These are phyloP conservation scores for Plasmopara halstedii DNA, from an alignment of 352 stramenopile species.

Conservation along the genomic window DNA sequence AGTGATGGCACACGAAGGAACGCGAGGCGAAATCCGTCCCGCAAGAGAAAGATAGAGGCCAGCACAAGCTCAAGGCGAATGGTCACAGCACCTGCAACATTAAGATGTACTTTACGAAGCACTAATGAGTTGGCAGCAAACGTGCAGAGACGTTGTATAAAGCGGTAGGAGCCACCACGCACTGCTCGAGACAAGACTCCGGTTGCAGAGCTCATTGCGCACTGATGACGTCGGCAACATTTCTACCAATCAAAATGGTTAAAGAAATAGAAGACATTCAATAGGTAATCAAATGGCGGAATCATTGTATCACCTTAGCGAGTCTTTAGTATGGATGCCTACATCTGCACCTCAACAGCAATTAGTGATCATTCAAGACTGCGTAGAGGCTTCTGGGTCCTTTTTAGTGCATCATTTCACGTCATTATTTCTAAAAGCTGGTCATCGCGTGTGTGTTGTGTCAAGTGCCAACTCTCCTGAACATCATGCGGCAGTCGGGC, in stretches of 20 bases:
- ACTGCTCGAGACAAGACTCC: slow-evolving; percentile 41
- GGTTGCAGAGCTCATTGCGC: slow-evolving; percentile 12
- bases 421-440: slow-evolving; percentile 61
- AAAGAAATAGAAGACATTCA: no score
- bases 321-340: slow-evolving; percentile 46
- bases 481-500: slow-evolving; percentile 53
- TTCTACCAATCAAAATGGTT: no score
- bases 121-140: slow-evolving; percentile 83
- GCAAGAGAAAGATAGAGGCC: slow-evolving; percentile 85
- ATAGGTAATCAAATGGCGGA: slow-evolving; percentile 59
- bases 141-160: slow-evolving; percentile 78
- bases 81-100: slow-evolving; percentile 70
- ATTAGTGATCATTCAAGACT: slow-evolving; percentile 52
- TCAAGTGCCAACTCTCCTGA: slow-evolving; percentile 37
- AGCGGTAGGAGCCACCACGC: slow-evolving; percentile 63
- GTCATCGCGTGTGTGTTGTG: slow-evolving; percentile 59
- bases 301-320: slow-evolving; percentile 39
- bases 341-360: slow-evolving; percentile 38
- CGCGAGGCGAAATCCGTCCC: slow-evolving; percentile 82
- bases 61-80: slow-evolving; percentile 86
- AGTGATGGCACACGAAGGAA: slow-evolving; percentile 76
- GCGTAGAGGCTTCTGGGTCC: slow-evolving; percentile 37
- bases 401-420: slow-evolving; percentile 73
- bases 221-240: no score
- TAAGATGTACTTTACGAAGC: slow-evolving; percentile 60